Evolutionary conservation across 768 basidiomycete species (phyloP), one percentile per base, ranked within the genome.

Genomic region (Tulasnella sp.): DNA sequence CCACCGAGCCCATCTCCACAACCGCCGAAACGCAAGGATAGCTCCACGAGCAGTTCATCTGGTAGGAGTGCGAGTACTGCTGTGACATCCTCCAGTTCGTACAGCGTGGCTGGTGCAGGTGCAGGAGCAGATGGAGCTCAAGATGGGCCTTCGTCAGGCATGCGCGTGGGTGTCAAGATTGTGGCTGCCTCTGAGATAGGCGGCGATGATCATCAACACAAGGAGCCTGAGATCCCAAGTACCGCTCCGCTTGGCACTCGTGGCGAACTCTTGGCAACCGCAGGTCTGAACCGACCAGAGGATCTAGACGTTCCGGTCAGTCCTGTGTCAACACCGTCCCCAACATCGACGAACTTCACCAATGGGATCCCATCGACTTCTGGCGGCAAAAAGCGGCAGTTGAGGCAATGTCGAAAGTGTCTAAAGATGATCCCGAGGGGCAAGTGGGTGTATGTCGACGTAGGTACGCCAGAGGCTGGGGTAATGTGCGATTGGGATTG

Each of bases 401-500:
- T 53, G 9, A 38, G 54, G 42, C 54, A 38, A 41, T 96, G 92
- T 67, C 71, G 82, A 51, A 79, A 81, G 63, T 96, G 92, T 70
- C 69, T 75, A 56, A 77, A 76, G 68, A 71, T 65, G 62, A 84
- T 94, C 57, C 83, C 85, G 38, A 85, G 91, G 68, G 84, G 85
- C 63, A 74, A 86, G 64, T 93, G 84, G 90, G 85, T 89, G 61
- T 77, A 48, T 12, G 52, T 62, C 15, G 62, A 62, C 53, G 34
- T 31, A 21, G 62, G 60, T 21, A 48, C 38, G 2, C 56, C 59
- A 19, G 58, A 51, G 49, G 44, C 49, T 34, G 59, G 80, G 72
- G 82, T 91, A 38, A 71, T 96, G 65, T 96, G 93, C 70, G 93
- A 92, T 67, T 72, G 71, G 65, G 93, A 92, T 70, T 96, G 92